Conservation (phyloP, 2,329 filamentous ascomycete species). For the Cercospora citrullina region DNA sequence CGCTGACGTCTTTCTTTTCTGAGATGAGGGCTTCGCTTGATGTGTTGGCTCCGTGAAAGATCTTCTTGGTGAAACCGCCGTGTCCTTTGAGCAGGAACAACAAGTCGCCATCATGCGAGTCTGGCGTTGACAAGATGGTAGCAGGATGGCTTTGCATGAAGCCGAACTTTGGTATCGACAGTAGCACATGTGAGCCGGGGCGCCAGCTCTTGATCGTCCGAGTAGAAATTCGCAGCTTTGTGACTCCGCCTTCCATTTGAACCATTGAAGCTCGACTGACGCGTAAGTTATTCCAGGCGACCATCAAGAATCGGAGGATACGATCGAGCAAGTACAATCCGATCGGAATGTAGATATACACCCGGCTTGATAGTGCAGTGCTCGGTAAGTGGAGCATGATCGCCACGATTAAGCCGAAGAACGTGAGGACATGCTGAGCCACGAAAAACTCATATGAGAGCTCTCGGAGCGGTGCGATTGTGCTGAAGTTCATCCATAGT, state of each 20-base stretch:
- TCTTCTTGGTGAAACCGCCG: conserved; percentile 33
- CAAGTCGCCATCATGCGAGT: conserved; percentile 30
- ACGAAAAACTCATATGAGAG: conserved; percentile 37
- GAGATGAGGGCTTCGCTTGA: conserved; percentile 25
- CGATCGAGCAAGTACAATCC: conserved; percentile 34
- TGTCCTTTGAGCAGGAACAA: conserved; percentile 36
- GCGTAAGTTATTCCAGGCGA: conserved; percentile 39
- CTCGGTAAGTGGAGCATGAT: conserved; percentile 40
- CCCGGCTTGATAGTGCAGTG: conserved; percentile 33
- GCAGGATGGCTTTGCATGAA: conserved; percentile 34
- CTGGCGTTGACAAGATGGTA: conserved; percentile 33
- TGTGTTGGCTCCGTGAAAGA: conserved; percentile 29
- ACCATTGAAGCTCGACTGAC: conserved; percentile 30
- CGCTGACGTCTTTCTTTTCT: conserved; percentile 16
- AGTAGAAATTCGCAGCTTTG: conserved; percentile 40
- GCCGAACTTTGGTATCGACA: conserved; percentile 33
- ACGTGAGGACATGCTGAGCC: conserved; percentile 42
- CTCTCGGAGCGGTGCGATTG: conserved; percentile 30
- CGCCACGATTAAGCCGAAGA: conserved; percentile 41
- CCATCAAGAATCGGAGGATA: conserved; percentile 33
- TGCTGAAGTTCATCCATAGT: conserved; percentile 36
- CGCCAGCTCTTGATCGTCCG: conserved; percentile 41
- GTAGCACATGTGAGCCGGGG: conserved; percentile 34
- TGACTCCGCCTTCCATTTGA: conserved; percentile 40
- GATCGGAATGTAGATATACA: conserved; percentile 35